Percentiles rank a stretch among this genome's conserved stretches.
These are phyloP conservation scores for Cystofilobasidium bisporidii DNA, from an alignment of 768 basidiomycete species.

Conservation along the genomic window DNA sequence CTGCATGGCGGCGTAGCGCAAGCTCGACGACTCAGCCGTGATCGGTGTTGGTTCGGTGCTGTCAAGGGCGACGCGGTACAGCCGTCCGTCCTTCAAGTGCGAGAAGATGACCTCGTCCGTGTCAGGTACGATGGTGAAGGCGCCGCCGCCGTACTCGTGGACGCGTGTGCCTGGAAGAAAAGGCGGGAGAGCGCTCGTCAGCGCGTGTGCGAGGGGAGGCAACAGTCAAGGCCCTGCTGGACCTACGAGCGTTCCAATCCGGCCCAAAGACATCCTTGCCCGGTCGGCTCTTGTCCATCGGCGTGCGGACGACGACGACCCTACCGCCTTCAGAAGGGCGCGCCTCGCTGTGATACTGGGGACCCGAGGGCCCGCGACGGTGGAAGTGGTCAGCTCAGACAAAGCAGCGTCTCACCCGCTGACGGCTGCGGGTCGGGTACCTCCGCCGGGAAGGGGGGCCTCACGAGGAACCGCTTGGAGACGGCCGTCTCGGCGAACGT, in stretches of 20 bases:
- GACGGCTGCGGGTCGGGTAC: no score
- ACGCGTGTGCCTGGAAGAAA: conserved; percentile 42
- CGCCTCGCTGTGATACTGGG: conserved; percentile 38
- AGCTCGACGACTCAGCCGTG: conserved; percentile 52
- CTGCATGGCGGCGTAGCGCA: conserved; percentile 57
- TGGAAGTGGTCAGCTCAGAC: background rate
- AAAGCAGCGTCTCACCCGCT: no score
- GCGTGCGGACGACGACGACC: conserved; percentile 50
- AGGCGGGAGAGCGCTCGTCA: background rate
- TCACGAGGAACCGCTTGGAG: background rate
- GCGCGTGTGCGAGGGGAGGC: background rate
- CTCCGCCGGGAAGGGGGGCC: background rate
- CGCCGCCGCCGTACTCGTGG: conserved; percentile 63
- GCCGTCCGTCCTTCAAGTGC: conserved; percentile 47
- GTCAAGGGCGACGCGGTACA: conserved; percentile 43
- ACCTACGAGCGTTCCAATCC: conserved; percentile 50
- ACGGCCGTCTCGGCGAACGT: conserved; percentile 20
- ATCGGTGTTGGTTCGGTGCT: conserved; percentile 44
- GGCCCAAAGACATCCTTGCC: conserved; percentile 49
- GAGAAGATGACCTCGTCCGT: conserved; percentile 52
- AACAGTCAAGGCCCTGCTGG: background rate
- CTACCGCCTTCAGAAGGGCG: conserved; percentile 54
- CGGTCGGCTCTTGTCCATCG: conserved; percentile 30
- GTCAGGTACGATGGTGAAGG: conserved; percentile 44
- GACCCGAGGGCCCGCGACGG: background rate